Evolutionary conservation across 768 basidiomycete species (phyloP).

Genomic region (Zangia roseola): DNA sequence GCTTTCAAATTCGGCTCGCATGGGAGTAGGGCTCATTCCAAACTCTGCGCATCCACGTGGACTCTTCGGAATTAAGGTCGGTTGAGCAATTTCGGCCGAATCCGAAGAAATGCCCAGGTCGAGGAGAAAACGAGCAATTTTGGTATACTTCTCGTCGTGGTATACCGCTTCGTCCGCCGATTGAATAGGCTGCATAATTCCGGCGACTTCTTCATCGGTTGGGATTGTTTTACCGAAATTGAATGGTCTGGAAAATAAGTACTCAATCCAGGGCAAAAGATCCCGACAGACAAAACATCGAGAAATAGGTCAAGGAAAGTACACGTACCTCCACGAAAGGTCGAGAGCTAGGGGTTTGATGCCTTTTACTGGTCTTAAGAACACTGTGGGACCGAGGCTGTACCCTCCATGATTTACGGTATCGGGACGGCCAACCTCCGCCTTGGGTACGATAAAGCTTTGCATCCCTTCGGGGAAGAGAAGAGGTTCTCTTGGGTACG

Average conservation of each 20-base stretch:
- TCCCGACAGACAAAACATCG: not conserved
- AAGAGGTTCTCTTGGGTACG: conserved; percentile 34
- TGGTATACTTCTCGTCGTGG: conserved; percentile 12
- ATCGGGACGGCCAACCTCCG: not conserved
- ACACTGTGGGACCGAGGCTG: conserved; percentile 4
- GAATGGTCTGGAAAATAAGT: conserved; percentile 42
- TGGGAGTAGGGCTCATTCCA: conserved; percentile 26
- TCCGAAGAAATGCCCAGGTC: not conserved
- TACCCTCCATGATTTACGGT: not conserved
- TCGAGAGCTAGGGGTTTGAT: conserved; percentile 55
- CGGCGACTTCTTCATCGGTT: conserved; percentile 31
- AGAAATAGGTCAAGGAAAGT: not conserved
- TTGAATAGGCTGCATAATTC: conserved; percentile 15
- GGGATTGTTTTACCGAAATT: conserved; percentile 37
- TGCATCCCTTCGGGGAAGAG: conserved; percentile 34
- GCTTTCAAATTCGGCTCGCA: conserved; percentile 8
- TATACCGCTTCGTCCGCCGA: conserved; percentile 14
- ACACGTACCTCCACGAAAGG: conserved; percentile 65
- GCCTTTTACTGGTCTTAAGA: conserved; percentile 57
- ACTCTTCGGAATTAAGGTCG: not conserved
- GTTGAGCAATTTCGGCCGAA: conserved; percentile 13
- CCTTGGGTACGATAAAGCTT: conserved; percentile 28
- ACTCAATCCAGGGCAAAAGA: not conserved
- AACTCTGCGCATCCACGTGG: conserved; percentile 23
- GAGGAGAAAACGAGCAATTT: conserved; percentile 12